Conservation (phyloP, 352 stramenopile species). For the Phytophthora litchii region DNA sequence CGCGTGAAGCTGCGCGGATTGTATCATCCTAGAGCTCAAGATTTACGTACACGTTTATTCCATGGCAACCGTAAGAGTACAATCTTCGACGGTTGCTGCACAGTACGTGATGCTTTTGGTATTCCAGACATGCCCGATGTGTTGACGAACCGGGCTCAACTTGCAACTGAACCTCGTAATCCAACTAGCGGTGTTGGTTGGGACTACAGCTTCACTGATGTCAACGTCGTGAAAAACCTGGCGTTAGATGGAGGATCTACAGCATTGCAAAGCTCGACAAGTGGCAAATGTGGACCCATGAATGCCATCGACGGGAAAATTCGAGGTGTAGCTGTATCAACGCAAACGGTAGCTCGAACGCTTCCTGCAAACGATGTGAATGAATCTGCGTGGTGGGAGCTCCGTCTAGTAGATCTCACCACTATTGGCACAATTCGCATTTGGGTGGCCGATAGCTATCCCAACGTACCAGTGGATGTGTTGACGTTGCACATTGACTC, state of each 20-base stretch:
- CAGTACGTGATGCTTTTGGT: slow-evolving; percentile 46
- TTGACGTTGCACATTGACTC: slow-evolving; percentile 45
- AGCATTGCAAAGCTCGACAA: slow-evolving; percentile 74
- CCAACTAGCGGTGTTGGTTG: slow-evolving; percentile 67
- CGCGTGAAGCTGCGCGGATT: slow-evolving; percentile 60
- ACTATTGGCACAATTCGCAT: slow-evolving; percentile 66
- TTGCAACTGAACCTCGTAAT: slow-evolving; percentile 46
- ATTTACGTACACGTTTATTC: slow-evolving; percentile 56
- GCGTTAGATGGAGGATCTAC: slow-evolving; percentile 56
- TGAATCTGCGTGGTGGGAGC: slow-evolving; percentile 73
- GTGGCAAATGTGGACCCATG: slow-evolving; percentile 45
- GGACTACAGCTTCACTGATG: slow-evolving; percentile 77
- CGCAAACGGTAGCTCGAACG: slow-evolving; percentile 59
- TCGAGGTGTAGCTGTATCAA: slow-evolving; percentile 40
- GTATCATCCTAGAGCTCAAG: slow-evolving; percentile 67
- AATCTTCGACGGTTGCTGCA: slow-evolving; percentile 58
- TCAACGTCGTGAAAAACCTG: slow-evolving; percentile 49
- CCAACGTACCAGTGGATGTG: slow-evolving; percentile 33
- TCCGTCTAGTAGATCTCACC: slow-evolving; percentile 49
- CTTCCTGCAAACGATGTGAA: slow-evolving; percentile 27
- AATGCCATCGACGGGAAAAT: slow-evolving; percentile 77
- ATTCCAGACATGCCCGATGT: slow-evolving; percentile 38
- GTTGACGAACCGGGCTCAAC: slow-evolving; percentile 51
- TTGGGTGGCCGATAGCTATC: slow-evolving; percentile 45
- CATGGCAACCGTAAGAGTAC: slow-evolving; percentile 48